Percentiles rank a stretch among this genome's conserved stretches.
Conservation (phyloP, 371 early-diverging fungal genomes). For the Apophysomyces variabilis region DNA sequence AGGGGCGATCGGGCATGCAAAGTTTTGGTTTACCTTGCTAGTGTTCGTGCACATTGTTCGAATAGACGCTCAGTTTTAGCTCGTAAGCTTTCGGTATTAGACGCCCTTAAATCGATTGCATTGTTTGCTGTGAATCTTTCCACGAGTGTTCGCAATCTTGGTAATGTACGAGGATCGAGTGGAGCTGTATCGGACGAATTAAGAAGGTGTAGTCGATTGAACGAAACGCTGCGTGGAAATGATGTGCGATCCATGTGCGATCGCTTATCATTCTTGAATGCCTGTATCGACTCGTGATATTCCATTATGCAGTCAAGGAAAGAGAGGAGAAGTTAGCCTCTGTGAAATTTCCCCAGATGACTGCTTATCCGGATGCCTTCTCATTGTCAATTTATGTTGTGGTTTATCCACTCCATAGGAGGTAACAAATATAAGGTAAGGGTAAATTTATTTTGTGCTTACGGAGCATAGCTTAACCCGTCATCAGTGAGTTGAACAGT, state of each 20-base stretch:
- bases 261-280: too few species aligned
- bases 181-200: slow-evolving; percentile 3
- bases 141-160: slow-evolving; percentile 20
- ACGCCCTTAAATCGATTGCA: slow-evolving; percentile 1
- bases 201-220: neutral
- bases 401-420: too few species aligned
- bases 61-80: slow-evolving; percentile 29
- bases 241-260: slow-evolving; percentile 11
- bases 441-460: too few species aligned
- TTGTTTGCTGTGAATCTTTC: slow-evolving; percentile 14
- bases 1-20: neutral
- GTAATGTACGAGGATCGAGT: slow-evolving; percentile 20
- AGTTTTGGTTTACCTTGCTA: slow-evolving; percentile 42
- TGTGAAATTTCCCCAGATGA: too few species aligned
- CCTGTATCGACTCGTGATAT: too few species aligned
- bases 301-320: too few species aligned
- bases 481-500: too few species aligned
- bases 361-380: too few species aligned
- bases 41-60: slow-evolving; percentile 47
- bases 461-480: too few species aligned
- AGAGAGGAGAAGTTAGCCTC: too few species aligned
- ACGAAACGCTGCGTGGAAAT: neutral
- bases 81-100: slow-evolving; percentile 15
- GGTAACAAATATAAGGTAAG: too few species aligned
- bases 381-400: too few species aligned